These are phyloP conservation scores for Monilinia aucupariae DNA, from an alignment of 2,329 filamentous ascomycete genomes.

Conservation along the genomic window DNA sequence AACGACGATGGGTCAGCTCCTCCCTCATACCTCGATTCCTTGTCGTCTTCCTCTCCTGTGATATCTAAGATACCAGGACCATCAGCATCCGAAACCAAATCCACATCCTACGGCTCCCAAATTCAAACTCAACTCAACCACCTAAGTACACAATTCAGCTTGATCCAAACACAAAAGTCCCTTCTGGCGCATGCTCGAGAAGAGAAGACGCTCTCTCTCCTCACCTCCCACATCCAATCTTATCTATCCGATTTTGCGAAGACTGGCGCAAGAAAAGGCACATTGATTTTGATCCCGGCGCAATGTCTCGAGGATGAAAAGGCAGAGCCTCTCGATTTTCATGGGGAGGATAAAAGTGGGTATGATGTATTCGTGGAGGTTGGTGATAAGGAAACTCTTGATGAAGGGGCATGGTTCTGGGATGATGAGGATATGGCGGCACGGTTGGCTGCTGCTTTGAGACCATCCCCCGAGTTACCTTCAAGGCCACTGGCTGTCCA, in stretches of 20 bases:
- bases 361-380: conserved; percentile 26
- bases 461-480: conserved; percentile 20
- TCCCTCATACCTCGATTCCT: conserved; percentile 25
- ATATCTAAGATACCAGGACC: conserved; percentile 10
- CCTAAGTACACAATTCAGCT: conserved; percentile 27
- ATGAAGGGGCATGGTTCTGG: conserved; percentile 26
- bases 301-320: conserved; percentile 23
- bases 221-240: conserved; percentile 28
- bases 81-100: neutral
- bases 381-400: conserved; percentile 22
- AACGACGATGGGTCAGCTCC: conserved; percentile 24
- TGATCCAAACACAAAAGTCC: conserved; percentile 22
- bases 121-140: conserved; percentile 27
- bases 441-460: conserved; percentile 26
- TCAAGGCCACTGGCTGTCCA: conserved; percentile 16
- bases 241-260: conserved; percentile 31
- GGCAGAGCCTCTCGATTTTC: conserved; percentile 27
- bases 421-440: conserved; percentile 29
- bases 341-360: conserved; percentile 23
- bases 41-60: conserved; percentile 16
- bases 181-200: conserved; percentile 28
- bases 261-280: conserved; percentile 25
- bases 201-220: conserved; percentile 29
- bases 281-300: conserved; percentile 30
- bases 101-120: conserved; percentile 25